These are phyloP conservation scores for Phallus indusiatus DNA, from an alignment of 768 basidiomycete species.

Conservation along the genomic window DNA sequence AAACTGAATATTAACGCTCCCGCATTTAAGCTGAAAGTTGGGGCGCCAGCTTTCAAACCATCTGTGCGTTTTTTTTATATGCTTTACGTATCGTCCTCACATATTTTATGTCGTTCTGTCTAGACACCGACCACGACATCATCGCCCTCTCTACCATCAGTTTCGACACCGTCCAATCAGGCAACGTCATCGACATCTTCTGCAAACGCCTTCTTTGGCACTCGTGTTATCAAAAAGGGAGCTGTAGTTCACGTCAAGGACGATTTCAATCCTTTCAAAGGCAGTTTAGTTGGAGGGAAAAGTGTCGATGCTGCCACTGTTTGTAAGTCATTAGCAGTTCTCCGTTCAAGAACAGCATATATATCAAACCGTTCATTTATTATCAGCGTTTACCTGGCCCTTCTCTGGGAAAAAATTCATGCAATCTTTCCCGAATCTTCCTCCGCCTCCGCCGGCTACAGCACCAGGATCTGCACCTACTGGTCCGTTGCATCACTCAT, in stretches of 20 bases:
- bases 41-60: conserved; percentile 68
- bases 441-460: conserved; percentile 44
- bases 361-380: conserved; percentile 7
- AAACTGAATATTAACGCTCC: conserved; percentile 84
- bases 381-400: conserved; percentile 74
- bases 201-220: conserved; percentile 83
- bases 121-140: conserved; percentile 30
- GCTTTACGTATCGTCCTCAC: not conserved
- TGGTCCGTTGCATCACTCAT: not conserved
- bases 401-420: conserved; percentile 85
- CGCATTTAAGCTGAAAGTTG: conserved; percentile 83
- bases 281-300: conserved; percentile 49
- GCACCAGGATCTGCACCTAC: conserved; percentile 49
- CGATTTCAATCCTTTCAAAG: conserved; percentile 96
- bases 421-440: conserved; percentile 60
- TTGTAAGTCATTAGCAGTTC: conserved; percentile 39
- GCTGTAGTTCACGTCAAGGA: conserved; percentile 80
- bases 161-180: conserved; percentile 19
- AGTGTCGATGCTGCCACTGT: conserved; percentile 56
- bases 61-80: conserved; percentile 21
- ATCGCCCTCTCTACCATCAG: conserved; percentile 32
- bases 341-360: not conserved
- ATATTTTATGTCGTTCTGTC: not conserved
- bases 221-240: conserved; percentile 65
- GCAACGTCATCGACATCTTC: conserved; percentile 32